Base-by-base conservation (phyloP, 228 moss, liverwort and hornwort species). In the Sphagnum magellanicum region DNA sequence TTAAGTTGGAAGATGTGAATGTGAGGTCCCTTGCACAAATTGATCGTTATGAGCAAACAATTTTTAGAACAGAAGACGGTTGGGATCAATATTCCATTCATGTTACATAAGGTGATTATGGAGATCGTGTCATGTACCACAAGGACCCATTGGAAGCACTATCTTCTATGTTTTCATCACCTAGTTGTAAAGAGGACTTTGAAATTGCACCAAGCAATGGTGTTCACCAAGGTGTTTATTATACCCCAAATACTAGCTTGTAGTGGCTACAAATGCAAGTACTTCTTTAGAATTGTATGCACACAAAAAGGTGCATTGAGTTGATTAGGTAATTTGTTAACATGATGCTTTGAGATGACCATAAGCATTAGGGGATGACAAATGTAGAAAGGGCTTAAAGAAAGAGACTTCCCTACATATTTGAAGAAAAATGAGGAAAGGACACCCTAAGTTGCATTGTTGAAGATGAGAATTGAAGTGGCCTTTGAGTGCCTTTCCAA, bases 391-490 rank as follows among this genome's bases (percentile, higher is more conserved):
- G 17, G 17, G 17, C 17, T 17, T 17, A 0, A 17, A 17, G 17
- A 17, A 17, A 0, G 17, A 17, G 17, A 17, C 17, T 77, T 71
- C 93, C 96, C 97, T 50, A 93, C 97, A 74, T 97, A 97, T 73
- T 91, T 97, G 68, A 90, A 93, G 77, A 97, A 97, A 68, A 97
- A 93, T 57, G 97, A 97, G 62, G 97, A 97, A 63, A 97, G 75
- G n/a, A 97, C 90, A 67, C 97, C 97, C 81, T 97, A 93, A 65
- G 97, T 93, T 52, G 91, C 97, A 75, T 97, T 97, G 73, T 93
- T 97, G 59, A 90, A 46, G 59, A 97, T 93, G 11, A 97, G 77
- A 64, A 97, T 75, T 72, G 79, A 87, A 10, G 97, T 97, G 53
- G 97, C 97, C 66, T 84, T 81, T 5, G 97, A 97, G 71, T 93